Evolutionary conservation across 192 early-diverging fungal genomes (phyloP), one percentile per base, ranked within the genome.

Genomic region (Thamnidium elegans): DNA sequence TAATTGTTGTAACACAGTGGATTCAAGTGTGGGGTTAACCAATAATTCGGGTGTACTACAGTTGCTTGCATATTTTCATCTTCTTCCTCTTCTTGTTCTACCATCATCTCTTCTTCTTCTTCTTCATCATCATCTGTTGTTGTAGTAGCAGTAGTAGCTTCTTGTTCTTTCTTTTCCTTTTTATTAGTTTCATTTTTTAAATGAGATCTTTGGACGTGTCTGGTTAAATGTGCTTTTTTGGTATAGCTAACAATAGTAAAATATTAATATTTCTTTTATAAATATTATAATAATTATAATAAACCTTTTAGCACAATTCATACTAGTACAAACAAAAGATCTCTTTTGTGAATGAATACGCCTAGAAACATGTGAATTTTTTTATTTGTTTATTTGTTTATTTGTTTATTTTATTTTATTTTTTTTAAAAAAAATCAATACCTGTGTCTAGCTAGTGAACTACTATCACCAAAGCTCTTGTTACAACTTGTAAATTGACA

Each of bases 391-490:
- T 48, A 48, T 19, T 14, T 19, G 13, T 17, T 48, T 48, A 4
- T 19, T n/a, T n/a, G n/a, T n/a, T n/a, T n/a, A n/a, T n/a, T n/a
- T n/a, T n/a, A n/a, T n/a, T n/a, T n/a, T n/a, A n/a, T n/a, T n/a
- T 6, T 48, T 48, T 45, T 15, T 45, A 45, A 45, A 50, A 31
- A 45, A 19, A 7, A 26, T 42, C 78, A 76, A 67, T 84, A 85
- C 59, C 88, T 80, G 51, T 91, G 90, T 30, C 90, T 80, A 1
- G 88, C 86, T 53, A 91, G 68, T 46, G 88, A 89, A 43, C 84
- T 87, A 61, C 87, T 87, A 68, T 90, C 88, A 55, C 85, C 86
- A 71, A 93, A 93, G 11, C 74, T 75, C 68, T 90, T 91, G 30
- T 82, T 81, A 72, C 91, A 93, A 34, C 80, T 81, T 23, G 78